Evolutionary conservation across 495 filamentous ascomycete genomes (phyloP).

Genomic region (Geoglossum glabrum): DNA sequence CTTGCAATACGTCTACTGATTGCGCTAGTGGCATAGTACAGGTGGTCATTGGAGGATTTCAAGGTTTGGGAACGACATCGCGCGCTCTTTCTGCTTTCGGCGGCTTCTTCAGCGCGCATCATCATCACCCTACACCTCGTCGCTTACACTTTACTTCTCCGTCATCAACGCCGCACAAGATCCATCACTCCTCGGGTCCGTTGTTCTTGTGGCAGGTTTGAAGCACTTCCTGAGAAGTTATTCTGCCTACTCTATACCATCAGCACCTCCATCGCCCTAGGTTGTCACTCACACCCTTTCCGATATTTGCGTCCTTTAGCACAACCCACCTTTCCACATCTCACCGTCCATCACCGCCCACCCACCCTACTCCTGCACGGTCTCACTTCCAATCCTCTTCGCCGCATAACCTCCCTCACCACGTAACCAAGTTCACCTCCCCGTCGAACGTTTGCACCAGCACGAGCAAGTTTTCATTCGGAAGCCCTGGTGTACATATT

Average conservation of each 20-base stretch:
- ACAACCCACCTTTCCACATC: background rate
- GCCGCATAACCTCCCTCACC: background rate
- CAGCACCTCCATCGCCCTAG: background rate
- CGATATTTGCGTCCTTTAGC: background rate
- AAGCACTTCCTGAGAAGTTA: conserved; percentile 1
- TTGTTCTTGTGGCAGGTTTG: background rate
- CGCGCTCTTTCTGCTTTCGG: conserved; percentile 1
- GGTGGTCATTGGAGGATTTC: background rate
- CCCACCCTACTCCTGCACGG: background rate
- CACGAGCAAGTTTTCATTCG: conserved; percentile 64
- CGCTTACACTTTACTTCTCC: background rate
- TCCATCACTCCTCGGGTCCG: background rate
- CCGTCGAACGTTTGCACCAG: background rate
- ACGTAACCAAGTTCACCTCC: background rate
- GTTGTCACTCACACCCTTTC: background rate
- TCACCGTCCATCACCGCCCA: background rate
- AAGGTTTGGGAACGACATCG: background rate
- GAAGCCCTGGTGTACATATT: conserved; percentile 77
- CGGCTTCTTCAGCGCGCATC: background rate
- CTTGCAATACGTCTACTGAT: background rate
- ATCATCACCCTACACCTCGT: background rate
- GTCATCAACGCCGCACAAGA: background rate
- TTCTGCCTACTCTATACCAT: background rate
- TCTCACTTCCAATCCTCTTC: background rate
- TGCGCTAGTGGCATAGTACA: background rate